Evolutionary conservation across 371 early-diverging fungal genomes (phyloP).

Genomic region (Mucor mucedo): DNA sequence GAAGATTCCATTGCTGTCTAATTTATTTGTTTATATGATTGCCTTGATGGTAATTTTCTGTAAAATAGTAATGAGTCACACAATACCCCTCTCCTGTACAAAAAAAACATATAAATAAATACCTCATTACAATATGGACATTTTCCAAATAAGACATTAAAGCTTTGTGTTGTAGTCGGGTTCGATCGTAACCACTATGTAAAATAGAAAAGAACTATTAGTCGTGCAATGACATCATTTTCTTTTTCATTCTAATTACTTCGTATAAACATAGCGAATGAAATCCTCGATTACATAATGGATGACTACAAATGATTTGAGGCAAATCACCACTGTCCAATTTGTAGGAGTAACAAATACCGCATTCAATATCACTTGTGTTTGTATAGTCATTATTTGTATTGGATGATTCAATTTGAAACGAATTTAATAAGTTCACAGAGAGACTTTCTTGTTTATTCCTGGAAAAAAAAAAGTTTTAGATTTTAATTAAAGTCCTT

Average conservation of each 20-base stretch:
- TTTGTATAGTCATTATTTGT: constrained; percentile 15
- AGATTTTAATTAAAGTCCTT: neutral
- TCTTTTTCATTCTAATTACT: constrained; percentile 18
- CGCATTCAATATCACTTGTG: constrained; percentile 43
- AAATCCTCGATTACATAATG: constrained; percentile 45
- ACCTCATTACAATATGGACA: constrained; percentile 56
- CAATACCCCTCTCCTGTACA: constrained; percentile 6
- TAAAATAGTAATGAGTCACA: neutral
- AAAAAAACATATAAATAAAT: constrained; percentile 10
- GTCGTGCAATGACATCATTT: constrained; percentile 1
- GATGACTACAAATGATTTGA: constrained; percentile 35
- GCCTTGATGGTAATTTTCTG: constrained; percentile 49
- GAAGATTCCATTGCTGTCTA: constrained; percentile 5
- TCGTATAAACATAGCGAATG: constrained; percentile 47
- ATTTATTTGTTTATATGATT: constrained; percentile 2
- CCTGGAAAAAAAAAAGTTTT: constrained; percentile 10
- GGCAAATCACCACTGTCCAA: constrained; percentile 37
- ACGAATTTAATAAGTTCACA: constrained; percentile 9
- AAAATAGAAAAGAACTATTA: neutral
- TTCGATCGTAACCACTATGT: constrained; percentile 46
- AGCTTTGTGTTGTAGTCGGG: constrained; percentile 41
- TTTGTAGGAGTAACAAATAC: constrained; percentile 51
- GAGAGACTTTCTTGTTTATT: constrained; percentile 5
- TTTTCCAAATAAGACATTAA: constrained; percentile 48
- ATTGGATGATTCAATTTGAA: constrained; percentile 12